phyloP scores from a whole-genome alignment of 2,329 filamentous ascomycete species.

The Bertia moriformis region DNA sequence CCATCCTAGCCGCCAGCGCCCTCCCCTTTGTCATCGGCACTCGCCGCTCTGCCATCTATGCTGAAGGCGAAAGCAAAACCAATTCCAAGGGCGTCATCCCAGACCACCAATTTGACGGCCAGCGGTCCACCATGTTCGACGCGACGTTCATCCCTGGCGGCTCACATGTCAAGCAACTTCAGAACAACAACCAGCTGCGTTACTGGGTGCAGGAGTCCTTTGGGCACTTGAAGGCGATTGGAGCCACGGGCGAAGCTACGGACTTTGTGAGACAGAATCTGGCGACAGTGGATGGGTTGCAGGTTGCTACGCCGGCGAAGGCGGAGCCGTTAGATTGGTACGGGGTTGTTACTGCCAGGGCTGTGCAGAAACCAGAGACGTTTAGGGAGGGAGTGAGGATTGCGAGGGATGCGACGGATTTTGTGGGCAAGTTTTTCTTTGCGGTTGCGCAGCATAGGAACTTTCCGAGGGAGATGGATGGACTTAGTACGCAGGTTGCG shows the following conservation, averaged over 20 bases:
- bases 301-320: slow-evolving; percentile 20
- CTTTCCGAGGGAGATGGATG: slow-evolving; percentile 61
- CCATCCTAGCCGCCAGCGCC: slow-evolving; percentile 45
- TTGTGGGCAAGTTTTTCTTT: slow-evolving; percentile 57
- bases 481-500: slow-evolving; percentile 50
- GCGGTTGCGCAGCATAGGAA: slow-evolving; percentile 60
- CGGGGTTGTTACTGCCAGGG: slow-evolving; percentile 58
- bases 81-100: slow-evolving; percentile 41
- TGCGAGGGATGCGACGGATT: slow-evolving; percentile 51
- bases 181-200: slow-evolving; percentile 55
- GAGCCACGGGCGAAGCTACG: slow-evolving; percentile 59
- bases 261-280: slow-evolving; percentile 37
- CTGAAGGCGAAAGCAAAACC: slow-evolving; percentile 38
- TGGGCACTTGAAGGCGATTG: slow-evolving; percentile 68
- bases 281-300: slow-evolving; percentile 27
- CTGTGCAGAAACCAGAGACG: slow-evolving; percentile 30
- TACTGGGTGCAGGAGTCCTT: slow-evolving; percentile 73
- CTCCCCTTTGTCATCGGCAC: slow-evolving; percentile 61
- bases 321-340: slow-evolving; percentile 49
- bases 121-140: slow-evolving; percentile 71
- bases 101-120: slow-evolving; percentile 67
- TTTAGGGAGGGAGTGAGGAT: slow-evolving; percentile 49
- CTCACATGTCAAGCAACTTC: slow-evolving; percentile 40
- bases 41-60: slow-evolving; percentile 49
- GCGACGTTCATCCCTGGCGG: slow-evolving; percentile 66